Base-by-base conservation (phyloP, 352 stramenopile genomes). In the Pythium chondricola region DNA sequence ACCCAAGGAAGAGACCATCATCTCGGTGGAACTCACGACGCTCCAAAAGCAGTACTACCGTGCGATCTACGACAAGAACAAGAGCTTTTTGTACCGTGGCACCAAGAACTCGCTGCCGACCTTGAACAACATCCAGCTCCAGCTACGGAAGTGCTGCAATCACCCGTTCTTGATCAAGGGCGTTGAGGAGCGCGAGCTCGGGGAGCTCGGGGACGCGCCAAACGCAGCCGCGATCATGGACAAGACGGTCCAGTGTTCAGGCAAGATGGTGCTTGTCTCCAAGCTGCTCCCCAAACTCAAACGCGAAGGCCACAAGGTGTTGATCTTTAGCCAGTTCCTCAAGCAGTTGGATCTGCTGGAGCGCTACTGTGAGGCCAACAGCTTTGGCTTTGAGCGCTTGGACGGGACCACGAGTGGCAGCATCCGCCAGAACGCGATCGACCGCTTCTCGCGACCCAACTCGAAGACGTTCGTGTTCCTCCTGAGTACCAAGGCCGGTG, bases 81-180 rank as follows among this genome's bases (percentile, higher is more conserved):
- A 98, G 30, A 93, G 88, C 18, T 98, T 99, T 50, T 58, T 99
- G 54, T 96, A 94, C 37, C 71, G 83, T 24, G 84, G 83, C 1
- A 88, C 79, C 13, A 89, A 94, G 59, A 93, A 93, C 43, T 79
- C 74, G 5, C 52, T 94, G 8, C 84, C 83, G 16, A 88, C 83
- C 44, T 74, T 99, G 22, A 99, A 98, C 63, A 99, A 99, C 71
- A 92, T 99, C 46, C 95, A 98, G 32, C 97, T 99, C 75, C 92
- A 99, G 71, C 66, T 99, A 20, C 74, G 96, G 27, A 99, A 99
- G 65, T 99, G 96, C 67, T 99, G 97, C 64, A 99, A 99, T 68
- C 97, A 99, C 65, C 88, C 97, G 2, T 99, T 99, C 64, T 67
- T 99, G 24, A 96, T 99, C 43, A 98, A 97, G 53, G 96, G 96